Evolutionary conservation across 225 moss, liverwort and hornwort genomes (phyloP), one percentile per base, ranked within the genome.

Genomic region (Bryum argenteum): DNA sequence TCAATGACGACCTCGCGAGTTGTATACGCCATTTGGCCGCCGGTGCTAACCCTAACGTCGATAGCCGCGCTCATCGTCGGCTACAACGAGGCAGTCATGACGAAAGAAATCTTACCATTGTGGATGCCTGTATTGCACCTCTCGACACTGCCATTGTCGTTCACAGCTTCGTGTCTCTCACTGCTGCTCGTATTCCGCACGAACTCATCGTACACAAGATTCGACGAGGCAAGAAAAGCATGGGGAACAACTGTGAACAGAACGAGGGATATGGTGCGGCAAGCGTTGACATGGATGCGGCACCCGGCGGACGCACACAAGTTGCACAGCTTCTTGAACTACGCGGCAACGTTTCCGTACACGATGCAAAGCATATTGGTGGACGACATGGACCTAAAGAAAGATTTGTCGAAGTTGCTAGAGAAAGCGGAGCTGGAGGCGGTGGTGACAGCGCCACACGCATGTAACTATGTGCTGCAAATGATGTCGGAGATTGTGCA

Each of bases 141-240:
- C 42, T 85, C 90, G 17, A 38, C 82, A 10, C 71, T 88, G 52
- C 89, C 90, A 6, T 79, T 93, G 67, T 90, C 89, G 17, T 81
- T 93, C 45, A 77, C 90, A 9, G 80, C 89, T 1, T 89, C 93
- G 5, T 88, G 88, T 5, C 83, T 89, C 56, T 89, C 89, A 10
- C 81, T 90, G 43, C 24, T 90, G 48, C 87, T 93, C 26, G 82
- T 90, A 8, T 93, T 93, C 54, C 89, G 90, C 60, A 90, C 93
- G 17, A 90, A 87, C 63, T 89, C 89, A 0, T 90, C 89, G 0
- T 93, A 90, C 21, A 81, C 83, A 53, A 80, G 93, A 71, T 93
- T 90, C 57, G 85, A 87, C 63, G 89, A 93, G 74, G 93, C 89
- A 11, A 83, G 89, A 71, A 85, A 80, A 65, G 87, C 85, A 5